A percentile compares a stretch with the other conserved stretches of the same genome.
Evolutionary conservation across 306 rosid genomes (phyloP).

Genomic region (Lathyrus sativus): DNA sequence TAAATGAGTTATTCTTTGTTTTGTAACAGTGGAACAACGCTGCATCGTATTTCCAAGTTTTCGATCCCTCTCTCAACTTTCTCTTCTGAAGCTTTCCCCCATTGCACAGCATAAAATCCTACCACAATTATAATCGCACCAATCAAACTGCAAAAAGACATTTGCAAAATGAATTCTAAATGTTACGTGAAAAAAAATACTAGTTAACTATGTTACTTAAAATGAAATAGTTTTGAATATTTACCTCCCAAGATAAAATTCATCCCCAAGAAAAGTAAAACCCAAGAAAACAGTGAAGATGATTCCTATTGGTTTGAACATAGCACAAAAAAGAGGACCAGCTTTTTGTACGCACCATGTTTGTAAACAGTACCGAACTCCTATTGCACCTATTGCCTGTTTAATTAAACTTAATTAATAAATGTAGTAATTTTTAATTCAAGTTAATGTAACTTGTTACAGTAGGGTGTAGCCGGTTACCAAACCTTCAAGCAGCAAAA

Average conservation of each 20-base stretch:
- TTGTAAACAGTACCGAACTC: constrained; percentile 23
- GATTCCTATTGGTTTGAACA: constrained; percentile 59
- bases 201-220: not conserved
- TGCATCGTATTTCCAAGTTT: constrained; percentile 16
- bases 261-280: constrained; percentile 49
- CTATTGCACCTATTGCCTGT: constrained; percentile 45
- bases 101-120: constrained; percentile 52
- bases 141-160: constrained; percentile 42
- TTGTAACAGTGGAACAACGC: constrained; percentile 50
- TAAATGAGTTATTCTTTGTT: constrained; percentile 12
- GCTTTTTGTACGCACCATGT: constrained; percentile 47
- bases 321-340: constrained; percentile 52
- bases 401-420: no score
- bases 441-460: no score
- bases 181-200: not conserved
- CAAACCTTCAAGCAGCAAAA: no score
- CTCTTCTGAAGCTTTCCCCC: constrained; percentile 58
- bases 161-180: not conserved
- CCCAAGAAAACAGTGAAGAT: constrained; percentile 46
- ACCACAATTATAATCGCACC: constrained; percentile 50
- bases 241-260: constrained; percentile 57
- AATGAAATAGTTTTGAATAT: not conserved
- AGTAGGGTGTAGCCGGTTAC: no score
- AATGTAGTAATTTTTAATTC: no score
- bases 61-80: not conserved